A percentile compares a stretch with the other conserved stretches of the same genome.
These are phyloP conservation scores for Aspergillus brunneoviolaceus DNA, from an alignment of 2,329 filamentous ascomycete species.

Conservation along the genomic window DNA sequence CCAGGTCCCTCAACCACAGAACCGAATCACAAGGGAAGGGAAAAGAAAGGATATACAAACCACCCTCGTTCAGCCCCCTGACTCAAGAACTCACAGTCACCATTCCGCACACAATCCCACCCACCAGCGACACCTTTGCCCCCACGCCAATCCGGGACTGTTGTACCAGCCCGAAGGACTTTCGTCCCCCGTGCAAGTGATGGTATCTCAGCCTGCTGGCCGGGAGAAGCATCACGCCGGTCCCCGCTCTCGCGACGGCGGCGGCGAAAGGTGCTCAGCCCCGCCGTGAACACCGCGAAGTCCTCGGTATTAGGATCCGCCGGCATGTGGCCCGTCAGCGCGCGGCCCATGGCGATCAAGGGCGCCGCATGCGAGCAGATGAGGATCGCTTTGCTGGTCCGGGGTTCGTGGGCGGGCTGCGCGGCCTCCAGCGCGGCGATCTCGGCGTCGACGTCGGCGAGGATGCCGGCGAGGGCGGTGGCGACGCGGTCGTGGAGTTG, in stretches of 20 bases:
- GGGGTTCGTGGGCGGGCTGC: constrained; percentile 53
- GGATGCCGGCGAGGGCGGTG: constrained; percentile 66
- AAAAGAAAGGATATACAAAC: constrained; percentile 51
- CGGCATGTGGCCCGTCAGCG: constrained; percentile 76
- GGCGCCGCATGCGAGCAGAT: constrained; percentile 88
- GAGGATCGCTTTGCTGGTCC: constrained; percentile 61
- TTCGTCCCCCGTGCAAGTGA: constrained; percentile 19
- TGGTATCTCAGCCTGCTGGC: not conserved
- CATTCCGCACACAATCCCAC: constrained; percentile 78
- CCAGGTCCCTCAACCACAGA: constrained; percentile 1
- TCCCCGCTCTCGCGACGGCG: constrained; percentile 28
- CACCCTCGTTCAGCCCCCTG: constrained; percentile 85
- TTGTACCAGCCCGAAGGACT: constrained; percentile 19
- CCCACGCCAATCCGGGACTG: constrained; percentile 53
- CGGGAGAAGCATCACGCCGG: not conserved
- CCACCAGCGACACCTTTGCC: constrained; percentile 67
- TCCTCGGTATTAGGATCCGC: constrained; percentile 70
- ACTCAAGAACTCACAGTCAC: constrained; percentile 79
- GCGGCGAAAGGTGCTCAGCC: constrained; percentile 67
- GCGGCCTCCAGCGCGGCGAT: constrained; percentile 38
- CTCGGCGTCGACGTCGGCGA: constrained; percentile 67
- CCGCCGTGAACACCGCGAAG: constrained; percentile 81
- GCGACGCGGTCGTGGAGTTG: constrained; percentile 79
- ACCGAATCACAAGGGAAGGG: constrained; percentile 24
- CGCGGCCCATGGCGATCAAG: constrained; percentile 81